Percentiles rank a stretch among this genome's conserved stretches.
Evolutionary conservation across 1,284 basidiomycete species (phyloP).

Genomic region (Anthracocystis panici-leucophaei): DNA sequence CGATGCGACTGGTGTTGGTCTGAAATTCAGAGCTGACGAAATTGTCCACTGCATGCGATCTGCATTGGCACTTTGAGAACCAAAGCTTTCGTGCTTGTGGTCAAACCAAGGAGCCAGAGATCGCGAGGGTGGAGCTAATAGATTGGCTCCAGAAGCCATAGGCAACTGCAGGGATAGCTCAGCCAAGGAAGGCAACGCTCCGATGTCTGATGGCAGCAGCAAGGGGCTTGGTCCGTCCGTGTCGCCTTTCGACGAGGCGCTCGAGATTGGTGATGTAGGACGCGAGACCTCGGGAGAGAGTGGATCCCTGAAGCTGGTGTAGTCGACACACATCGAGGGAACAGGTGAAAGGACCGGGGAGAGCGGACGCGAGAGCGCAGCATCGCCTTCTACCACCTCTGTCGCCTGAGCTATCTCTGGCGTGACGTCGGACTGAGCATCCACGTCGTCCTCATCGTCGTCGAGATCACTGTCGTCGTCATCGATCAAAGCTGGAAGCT

Average conservation of each 20-base stretch:
- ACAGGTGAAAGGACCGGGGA: constrained; percentile 35
- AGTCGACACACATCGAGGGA: constrained; percentile 25
- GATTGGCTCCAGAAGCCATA: constrained; percentile 3
- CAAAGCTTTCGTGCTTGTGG: constrained; percentile 11
- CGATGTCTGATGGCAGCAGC: constrained; percentile 28
- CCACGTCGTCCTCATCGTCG: constrained; percentile 43
- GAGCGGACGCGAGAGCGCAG: constrained; percentile 15
- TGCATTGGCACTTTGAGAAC: constrained; percentile 9
- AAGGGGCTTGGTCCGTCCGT: constrained; percentile 26
- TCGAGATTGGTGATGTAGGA: constrained; percentile 43
- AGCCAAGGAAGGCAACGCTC: constrained; percentile 27
- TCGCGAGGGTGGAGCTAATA: constrained; percentile 9
- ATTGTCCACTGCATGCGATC: constrained; percentile 44
- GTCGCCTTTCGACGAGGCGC: constrained; percentile 44
- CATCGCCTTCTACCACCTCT: constrained; percentile 2
- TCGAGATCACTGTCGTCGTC: constrained; percentile 49
- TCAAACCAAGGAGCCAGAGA: constrained; percentile 33
- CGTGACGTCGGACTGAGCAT: not conserved
- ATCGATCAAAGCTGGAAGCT: constrained; percentile 48
- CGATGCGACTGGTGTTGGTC: constrained; percentile 6
- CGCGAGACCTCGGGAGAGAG: constrained; percentile 39
- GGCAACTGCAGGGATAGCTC: constrained; percentile 38
- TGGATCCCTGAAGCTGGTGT: constrained; percentile 18
- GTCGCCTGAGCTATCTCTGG: not conserved
- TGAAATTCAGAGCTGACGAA: constrained; percentile 12